These are phyloP conservation scores for Xanthoconium separans DNA, from an alignment of 1,284 basidiomycete genomes.

Conservation along the genomic window DNA sequence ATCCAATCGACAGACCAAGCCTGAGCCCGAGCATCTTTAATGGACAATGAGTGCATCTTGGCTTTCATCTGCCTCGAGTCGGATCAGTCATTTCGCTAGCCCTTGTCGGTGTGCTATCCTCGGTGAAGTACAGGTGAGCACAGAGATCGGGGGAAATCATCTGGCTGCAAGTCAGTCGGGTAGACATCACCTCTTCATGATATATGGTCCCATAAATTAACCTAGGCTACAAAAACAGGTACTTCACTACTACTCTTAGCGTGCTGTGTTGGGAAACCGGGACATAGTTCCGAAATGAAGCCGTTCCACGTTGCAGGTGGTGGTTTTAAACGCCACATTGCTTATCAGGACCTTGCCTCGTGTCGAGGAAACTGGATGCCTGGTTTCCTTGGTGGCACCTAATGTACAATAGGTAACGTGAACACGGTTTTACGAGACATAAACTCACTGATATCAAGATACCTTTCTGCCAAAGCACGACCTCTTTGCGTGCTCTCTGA, in stretches of 20 bases:
- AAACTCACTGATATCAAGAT: conserved; percentile 23
- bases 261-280: conserved; percentile 1
- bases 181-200: neutral
- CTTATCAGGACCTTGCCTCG: conserved; percentile 19
- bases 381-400: conserved; percentile 27
- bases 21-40: too few species aligned
- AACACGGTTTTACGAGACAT: neutral
- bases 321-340: conserved; percentile 2
- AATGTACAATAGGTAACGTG: conserved; percentile 9
- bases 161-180: conserved; percentile 1
- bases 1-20: neutral
- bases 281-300: conserved; percentile 9
- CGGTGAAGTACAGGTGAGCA: neutral
- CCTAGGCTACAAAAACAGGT: conserved; percentile 7
- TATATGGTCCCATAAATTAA: conserved; percentile 5
- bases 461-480: conserved; percentile 19
- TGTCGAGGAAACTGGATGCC: conserved; percentile 14
- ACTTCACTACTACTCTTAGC: neutral
- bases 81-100: neutral
- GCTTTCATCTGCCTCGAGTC: conserved; percentile 1
- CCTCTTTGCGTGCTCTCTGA: conserved; percentile 24
- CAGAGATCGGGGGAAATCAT: conserved; percentile 4
- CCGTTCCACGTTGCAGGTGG: conserved; percentile 12
- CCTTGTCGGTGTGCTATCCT: neutral
- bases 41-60: neutral